Conservation (phyloP, 1,284 basidiomycete genomes). For the Leccinum variabile region DNA sequence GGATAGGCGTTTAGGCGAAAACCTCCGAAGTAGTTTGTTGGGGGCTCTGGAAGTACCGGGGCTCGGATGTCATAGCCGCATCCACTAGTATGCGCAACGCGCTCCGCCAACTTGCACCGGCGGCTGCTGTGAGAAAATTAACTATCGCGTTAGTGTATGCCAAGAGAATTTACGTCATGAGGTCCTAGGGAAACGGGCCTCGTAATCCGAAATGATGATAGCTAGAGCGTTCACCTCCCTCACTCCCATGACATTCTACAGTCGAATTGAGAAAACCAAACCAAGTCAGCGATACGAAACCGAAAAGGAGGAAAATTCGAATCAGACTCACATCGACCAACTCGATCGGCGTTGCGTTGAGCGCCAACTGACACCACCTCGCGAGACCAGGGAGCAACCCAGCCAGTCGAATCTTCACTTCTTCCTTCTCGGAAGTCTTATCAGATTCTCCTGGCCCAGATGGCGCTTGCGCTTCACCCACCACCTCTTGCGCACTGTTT, state of each 20-base stretch:
- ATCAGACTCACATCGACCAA: slow-evolving; percentile 70
- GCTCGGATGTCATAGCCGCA: too few species aligned
- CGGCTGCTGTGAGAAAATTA: too few species aligned
- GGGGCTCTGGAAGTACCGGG: too few species aligned
- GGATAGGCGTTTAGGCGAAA: too few species aligned
- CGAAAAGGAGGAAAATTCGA: neutral
- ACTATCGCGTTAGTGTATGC: too few species aligned
- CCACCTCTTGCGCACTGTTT: slow-evolving; percentile 8
- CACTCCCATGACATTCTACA: slow-evolving; percentile 41
- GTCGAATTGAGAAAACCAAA: neutral
- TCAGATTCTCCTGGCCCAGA: neutral
- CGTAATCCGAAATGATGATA: slow-evolving; percentile 47
- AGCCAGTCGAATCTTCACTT: slow-evolving; percentile 63
- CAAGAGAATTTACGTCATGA: slow-evolving; percentile 15
- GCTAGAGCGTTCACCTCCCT: slow-evolving; percentile 50
- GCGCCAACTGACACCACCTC: slow-evolving; percentile 70
- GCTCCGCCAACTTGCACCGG: too few species aligned
- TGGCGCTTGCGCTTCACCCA: neutral
- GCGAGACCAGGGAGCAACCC: slow-evolving; percentile 77
- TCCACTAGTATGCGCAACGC: too few species aligned
- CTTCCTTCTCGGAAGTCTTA: slow-evolving; percentile 32
- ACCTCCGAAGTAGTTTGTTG: too few species aligned
- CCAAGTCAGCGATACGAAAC: neutral
- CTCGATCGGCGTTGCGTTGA: slow-evolving; percentile 78
- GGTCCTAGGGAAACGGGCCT: slow-evolving; percentile 32